Base-by-base conservation (phyloP, 352 stramenopile species). In the Pythium periplocum region DNA sequence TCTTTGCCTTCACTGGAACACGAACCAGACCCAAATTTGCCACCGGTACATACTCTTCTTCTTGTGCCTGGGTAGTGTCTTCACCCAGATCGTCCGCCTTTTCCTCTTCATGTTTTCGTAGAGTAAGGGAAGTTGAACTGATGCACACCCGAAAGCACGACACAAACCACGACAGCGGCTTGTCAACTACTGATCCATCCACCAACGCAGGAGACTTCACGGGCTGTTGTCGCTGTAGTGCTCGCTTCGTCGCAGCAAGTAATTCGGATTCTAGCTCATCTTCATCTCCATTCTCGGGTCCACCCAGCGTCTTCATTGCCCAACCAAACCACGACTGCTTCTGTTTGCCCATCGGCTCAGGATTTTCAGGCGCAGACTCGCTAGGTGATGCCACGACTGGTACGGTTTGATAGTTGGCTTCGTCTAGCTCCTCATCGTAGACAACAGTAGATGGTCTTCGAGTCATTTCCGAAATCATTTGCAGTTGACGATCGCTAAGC, bases 1-100 rank as follows among this genome's bases (percentile, higher is more conserved):
- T 75, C 37, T 42, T 70, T 35, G 59, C 62, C 38, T 80, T 55
- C 47, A 70, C 39, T 9, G 66, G 64, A 26, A 94, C 73, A 46
- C 78, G 77, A 4, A 94, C 84, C 37, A 94, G 73, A 7, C 84
- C 84, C 36, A 94, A 56, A 57, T 93, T 92, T 48, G 84, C 84
- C 32, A 94, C 84, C 26, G 84, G 84, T 38, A 94, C 78, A 4
- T 87, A 61, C 41, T 86, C 63, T 47, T 90, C 78, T 38, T 84
- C 55, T 44, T 34, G 31, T 41, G 40, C 32, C 7, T 68, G 45
- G 5, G 59, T 4, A 35, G 32, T 45, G 36, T 75, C 59, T 57
- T 58, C 40, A 5, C 56, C 30, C 4, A 61, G 45, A 3, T 38
- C 2, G 33, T 50, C 45, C 50, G 51, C 46, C 4, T 47, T 46